These are phyloP conservation scores for Gossypium longicalyx DNA, from an alignment of 345 rosid species.

Conservation along the genomic window DNA sequence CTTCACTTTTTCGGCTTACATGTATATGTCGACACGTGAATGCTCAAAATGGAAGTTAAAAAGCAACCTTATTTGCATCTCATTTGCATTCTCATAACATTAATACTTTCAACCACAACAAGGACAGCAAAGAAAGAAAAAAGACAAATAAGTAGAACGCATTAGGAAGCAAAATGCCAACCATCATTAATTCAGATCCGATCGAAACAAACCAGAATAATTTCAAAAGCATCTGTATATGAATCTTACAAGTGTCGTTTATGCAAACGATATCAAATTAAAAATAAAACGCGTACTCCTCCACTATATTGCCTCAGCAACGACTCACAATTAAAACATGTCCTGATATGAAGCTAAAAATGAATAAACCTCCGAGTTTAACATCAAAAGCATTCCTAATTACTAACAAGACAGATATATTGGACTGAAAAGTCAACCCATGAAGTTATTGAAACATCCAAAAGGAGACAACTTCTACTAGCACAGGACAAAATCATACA, in stretches of 20 bases:
- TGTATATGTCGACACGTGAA: background rate
- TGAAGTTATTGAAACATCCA: background rate
- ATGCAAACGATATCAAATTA: background rate
- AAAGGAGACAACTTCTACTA: background rate
- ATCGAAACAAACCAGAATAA: background rate
- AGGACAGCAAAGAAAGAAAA: background rate
- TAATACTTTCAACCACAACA: background rate
- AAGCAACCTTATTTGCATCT: background rate
- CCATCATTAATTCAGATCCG: background rate
- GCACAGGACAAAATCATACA: background rate
- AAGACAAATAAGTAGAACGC: background rate
- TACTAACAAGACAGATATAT: slow-evolving; percentile 28
- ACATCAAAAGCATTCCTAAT: background rate
- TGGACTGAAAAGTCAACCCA: background rate
- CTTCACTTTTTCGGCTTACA: background rate
- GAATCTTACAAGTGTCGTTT: slow-evolving; percentile 5
- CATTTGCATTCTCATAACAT: background rate
- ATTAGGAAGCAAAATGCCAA: background rate
- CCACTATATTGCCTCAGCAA: background rate
- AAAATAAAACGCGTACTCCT: background rate
- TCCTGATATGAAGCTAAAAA: slow-evolving; percentile 6
- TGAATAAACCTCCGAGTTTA: background rate
- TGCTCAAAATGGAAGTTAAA: background rate
- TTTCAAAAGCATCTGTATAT: background rate
- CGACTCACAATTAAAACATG: background rate